Evolutionary conservation across 148 eudicot species (phyloP).

Genomic region (Chenopodium suecicum): DNA sequence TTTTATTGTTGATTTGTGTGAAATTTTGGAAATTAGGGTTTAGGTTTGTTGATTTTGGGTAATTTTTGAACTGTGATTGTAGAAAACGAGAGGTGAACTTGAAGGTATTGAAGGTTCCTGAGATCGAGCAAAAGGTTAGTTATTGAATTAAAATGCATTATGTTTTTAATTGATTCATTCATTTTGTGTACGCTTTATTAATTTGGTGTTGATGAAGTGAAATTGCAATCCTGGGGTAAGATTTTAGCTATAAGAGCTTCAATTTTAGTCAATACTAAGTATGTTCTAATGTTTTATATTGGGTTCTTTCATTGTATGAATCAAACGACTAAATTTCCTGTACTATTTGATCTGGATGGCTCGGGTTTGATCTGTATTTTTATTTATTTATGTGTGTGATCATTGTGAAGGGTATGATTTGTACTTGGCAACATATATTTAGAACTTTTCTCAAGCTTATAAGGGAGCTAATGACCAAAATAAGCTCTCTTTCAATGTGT

Average conservation of each 20-base stretch:
- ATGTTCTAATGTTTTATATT: no score
- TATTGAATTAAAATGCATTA: background rate
- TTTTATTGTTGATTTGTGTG: background rate
- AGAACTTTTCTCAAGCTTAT: no score
- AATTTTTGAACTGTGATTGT: constrained; percentile 23
- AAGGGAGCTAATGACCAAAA: no score
- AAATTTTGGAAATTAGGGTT: background rate
- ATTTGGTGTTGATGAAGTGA: background rate
- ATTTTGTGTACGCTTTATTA: background rate
- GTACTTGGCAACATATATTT: background rate
- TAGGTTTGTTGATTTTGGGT: background rate
- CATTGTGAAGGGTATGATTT: background rate
- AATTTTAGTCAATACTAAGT: background rate
- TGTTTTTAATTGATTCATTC: background rate
- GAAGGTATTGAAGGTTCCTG: constrained; percentile 99
- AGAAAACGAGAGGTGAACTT: constrained; percentile 98
- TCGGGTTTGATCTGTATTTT: no score
- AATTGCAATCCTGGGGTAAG: background rate
- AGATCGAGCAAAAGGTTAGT: constrained; percentile 93
- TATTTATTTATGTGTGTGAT: background rate
- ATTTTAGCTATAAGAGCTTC: background rate
- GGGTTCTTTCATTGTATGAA: background rate
- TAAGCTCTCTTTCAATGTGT: background rate
- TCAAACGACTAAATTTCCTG: background rate
- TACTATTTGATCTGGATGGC: no score